phyloP scores from a whole-genome alignment of 2,329 filamentous ascomycete genomes.

The Taxawa tesnikishii region DNA sequence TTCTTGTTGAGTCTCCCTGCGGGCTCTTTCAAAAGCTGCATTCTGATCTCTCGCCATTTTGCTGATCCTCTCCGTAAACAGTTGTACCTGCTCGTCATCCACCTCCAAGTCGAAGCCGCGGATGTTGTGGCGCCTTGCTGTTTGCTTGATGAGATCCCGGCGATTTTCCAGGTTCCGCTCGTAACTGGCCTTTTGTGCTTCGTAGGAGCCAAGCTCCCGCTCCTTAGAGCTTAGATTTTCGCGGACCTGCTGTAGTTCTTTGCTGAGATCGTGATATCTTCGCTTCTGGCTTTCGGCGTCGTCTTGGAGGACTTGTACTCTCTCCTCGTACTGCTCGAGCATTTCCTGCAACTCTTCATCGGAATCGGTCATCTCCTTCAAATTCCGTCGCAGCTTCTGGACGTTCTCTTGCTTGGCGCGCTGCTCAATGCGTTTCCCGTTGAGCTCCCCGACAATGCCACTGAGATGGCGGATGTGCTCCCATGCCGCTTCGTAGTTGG shows the following conservation, averaged over 20 bases:
- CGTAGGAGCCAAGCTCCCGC: conserved; percentile 59
- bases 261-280: conserved; percentile 52
- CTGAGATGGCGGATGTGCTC: conserved; percentile 62
- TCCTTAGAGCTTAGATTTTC: conserved; percentile 32
- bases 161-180: conserved; percentile 66
- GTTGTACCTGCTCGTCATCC: conserved; percentile 57
- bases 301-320: conserved; percentile 52
- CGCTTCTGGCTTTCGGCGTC: conserved; percentile 46
- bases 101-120: conserved; percentile 74
- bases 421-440: conserved; percentile 64
- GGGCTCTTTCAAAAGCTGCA: conserved; percentile 60
- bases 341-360: conserved; percentile 63
- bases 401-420: conserved; percentile 59
- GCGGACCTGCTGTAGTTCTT: conserved; percentile 35
- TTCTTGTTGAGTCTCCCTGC: conserved; percentile 62
- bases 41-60: conserved; percentile 70
- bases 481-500: conserved; percentile 52
- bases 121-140: conserved; percentile 65
- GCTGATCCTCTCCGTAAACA: conserved; percentile 67
- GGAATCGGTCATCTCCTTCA: conserved; percentile 66
- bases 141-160: conserved; percentile 62
- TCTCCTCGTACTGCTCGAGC: conserved; percentile 65
- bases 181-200: conserved; percentile 78
- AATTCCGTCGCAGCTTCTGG: conserved; percentile 54
- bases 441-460: conserved; percentile 61